These are phyloP conservation scores for Dioszegia aurantiaca DNA, from an alignment of 768 basidiomycete species.

Conservation along the genomic window DNA sequence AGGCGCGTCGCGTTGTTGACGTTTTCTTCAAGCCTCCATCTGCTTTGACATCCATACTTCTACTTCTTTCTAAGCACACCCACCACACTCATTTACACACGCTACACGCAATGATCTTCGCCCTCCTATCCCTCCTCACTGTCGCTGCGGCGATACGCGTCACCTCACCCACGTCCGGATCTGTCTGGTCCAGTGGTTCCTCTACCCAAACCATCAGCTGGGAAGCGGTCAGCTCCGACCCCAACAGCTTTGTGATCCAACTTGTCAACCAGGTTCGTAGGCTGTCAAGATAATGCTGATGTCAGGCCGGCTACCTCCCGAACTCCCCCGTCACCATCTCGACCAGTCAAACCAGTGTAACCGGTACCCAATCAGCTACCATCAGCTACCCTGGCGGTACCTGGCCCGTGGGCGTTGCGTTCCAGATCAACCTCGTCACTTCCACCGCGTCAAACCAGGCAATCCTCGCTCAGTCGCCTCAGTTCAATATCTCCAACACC, in stretches of 20 bases:
- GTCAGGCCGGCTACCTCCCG: slow-evolving; percentile 31
- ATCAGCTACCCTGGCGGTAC: slow-evolving; percentile 58
- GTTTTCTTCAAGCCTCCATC: not conserved
- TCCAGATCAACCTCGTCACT: slow-evolving; percentile 70
- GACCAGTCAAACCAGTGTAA: slow-evolving; percentile 56
- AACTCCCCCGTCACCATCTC: slow-evolving; percentile 41
- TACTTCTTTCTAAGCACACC: not conserved
- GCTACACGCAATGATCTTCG: slow-evolving; percentile 15
- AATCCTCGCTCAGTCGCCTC: slow-evolving; percentile 69
- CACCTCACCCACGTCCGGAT: slow-evolving; percentile 56
- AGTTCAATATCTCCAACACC: slow-evolving; percentile 59
- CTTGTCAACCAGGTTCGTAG: slow-evolving; percentile 62
- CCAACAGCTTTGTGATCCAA: slow-evolving; percentile 65
- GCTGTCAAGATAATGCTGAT: slow-evolving; percentile 32
- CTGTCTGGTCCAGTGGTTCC: slow-evolving; percentile 63
- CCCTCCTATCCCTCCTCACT: slow-evolving; percentile 57
- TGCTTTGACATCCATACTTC: slow-evolving; percentile 2
- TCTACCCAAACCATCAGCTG: slow-evolving; percentile 61
- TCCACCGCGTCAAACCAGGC: slow-evolving; percentile 56
- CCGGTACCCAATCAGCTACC: slow-evolving; percentile 58
- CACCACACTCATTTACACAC: slow-evolving; percentile 16
- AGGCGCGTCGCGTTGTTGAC: not conserved
- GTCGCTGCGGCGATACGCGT: slow-evolving; percentile 66
- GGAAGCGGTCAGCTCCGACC: slow-evolving; percentile 66
- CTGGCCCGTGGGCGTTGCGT: slow-evolving; percentile 64